phyloP scores from a whole-genome alignment of 176 grass and related monocot genomes.

The Aegilops longissima region DNA sequence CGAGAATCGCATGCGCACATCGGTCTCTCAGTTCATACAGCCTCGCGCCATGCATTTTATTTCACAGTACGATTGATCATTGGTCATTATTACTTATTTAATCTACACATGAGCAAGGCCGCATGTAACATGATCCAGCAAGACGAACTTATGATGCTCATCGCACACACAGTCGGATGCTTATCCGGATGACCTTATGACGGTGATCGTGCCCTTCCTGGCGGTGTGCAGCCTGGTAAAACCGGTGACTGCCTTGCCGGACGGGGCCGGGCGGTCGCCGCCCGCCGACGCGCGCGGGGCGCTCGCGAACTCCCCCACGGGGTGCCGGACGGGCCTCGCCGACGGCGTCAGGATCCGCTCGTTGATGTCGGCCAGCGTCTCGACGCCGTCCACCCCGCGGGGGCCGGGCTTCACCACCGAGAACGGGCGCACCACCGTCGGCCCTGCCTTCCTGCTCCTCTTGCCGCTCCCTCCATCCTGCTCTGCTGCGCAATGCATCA shows the following conservation, averaged over 20 bases:
- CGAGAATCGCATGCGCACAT: constrained; percentile 8
- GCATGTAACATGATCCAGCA: background rate
- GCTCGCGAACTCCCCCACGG: constrained; percentile 63
- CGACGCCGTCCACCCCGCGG: constrained; percentile 43
- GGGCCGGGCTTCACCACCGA: constrained; percentile 61
- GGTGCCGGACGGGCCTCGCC: constrained; percentile 54
- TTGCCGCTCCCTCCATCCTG: background rate
- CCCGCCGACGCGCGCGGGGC: constrained; percentile 23
- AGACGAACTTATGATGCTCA: background rate
- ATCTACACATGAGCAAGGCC: background rate
- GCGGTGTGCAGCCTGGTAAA: constrained; percentile 60
- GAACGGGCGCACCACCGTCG: constrained; percentile 49
- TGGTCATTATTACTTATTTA: background rate
- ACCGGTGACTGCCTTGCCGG: constrained; percentile 52
- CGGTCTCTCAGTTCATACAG: background rate
- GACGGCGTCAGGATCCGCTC: constrained; percentile 52
- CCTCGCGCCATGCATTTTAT: background rate
- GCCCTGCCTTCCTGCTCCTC: constrained; percentile 5
- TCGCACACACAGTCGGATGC: background rate
- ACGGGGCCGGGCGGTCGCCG: constrained; percentile 38
- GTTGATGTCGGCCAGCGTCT: constrained; percentile 72
- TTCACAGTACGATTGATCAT: background rate
- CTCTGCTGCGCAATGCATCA: constrained; percentile 5
- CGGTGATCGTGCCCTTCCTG: constrained; percentile 58
- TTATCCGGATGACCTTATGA: constrained; percentile 55